Evolutionary conservation across 2,329 filamentous ascomycete species (phyloP).

Genomic region (Dactylellina leptospora): DNA sequence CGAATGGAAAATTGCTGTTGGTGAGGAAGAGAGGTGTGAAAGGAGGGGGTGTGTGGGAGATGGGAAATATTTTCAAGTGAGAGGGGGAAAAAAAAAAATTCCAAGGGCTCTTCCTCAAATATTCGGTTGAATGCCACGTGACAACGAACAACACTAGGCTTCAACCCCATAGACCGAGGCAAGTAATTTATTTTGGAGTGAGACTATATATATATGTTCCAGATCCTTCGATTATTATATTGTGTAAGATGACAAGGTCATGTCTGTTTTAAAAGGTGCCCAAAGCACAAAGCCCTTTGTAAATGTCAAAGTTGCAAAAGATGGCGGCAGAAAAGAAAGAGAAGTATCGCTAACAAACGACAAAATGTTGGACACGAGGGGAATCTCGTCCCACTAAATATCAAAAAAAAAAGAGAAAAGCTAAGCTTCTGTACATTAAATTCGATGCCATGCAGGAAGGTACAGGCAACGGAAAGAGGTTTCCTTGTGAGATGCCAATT

Average conservation of each 20-base stretch:
- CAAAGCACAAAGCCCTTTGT: no score
- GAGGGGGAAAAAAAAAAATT: constrained; percentile 1
- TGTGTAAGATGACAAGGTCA: no score
- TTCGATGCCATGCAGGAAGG: constrained; percentile 10
- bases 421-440: constrained; percentile 50
- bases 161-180: no score
- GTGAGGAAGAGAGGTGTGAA: neutral
- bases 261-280: no score
- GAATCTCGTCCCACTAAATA: no score
- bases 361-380: constrained; percentile 14
- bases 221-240: no score
- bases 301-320: no score
- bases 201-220: no score
- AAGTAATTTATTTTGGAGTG: no score
- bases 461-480: neutral
- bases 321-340: neutral
- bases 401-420: constrained; percentile 27
- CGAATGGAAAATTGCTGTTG: neutral
- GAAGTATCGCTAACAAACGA: constrained; percentile 44
- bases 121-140: constrained; percentile 18
- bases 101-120: constrained; percentile 2
- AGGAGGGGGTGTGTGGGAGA: neutral
- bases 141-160: neutral
- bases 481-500: neutral
- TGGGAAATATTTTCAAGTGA: neutral